phyloP scores from a whole-genome alignment of 192 early-diverging fungal species.

The Irineochytrium annulatum region DNA sequence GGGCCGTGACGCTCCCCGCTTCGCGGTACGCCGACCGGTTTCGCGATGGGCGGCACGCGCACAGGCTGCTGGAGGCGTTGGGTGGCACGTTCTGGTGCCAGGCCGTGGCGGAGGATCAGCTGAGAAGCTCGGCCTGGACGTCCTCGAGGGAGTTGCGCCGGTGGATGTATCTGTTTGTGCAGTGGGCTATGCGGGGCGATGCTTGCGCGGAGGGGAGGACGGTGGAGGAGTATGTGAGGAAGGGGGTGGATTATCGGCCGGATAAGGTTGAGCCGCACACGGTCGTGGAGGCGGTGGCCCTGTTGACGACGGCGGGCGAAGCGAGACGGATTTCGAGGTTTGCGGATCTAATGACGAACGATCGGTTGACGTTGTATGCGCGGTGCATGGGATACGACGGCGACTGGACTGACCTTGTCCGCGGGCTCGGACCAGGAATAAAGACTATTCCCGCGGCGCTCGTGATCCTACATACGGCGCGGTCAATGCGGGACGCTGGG shows the following conservation, averaged over 20 bases:
- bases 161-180: slow-evolving; percentile 8
- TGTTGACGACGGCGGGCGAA: neutral
- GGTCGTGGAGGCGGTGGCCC: neutral
- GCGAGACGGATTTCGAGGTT: too few relatives aligned
- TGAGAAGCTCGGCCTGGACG: slow-evolving; percentile 13
- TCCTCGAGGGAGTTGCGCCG: slow-evolving; percentile 8
- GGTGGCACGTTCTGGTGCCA: slow-evolving; percentile 19
- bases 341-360: too few relatives aligned
- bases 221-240: slow-evolving; percentile 10
- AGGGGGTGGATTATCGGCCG: slow-evolving; percentile 1
- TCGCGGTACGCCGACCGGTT: neutral
- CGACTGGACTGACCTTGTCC: too few relatives aligned
- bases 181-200: too few relatives aligned
- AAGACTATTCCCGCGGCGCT: too few relatives aligned
- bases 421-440: too few relatives aligned
- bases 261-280: slow-evolving; percentile 9
- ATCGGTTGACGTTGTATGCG: neutral
- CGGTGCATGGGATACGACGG: slow-evolving; percentile 7
- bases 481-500: neutral
- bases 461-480: too few relatives aligned
- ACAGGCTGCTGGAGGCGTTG: slow-evolving; percentile 16
- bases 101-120: slow-evolving; percentile 8
- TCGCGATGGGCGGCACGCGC: neutral
- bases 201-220: too few relatives aligned
- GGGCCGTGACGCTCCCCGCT: neutral